Percentiles rank a stretch among this genome's conserved stretches.
These are phyloP conservation scores for Panus rudis DNA, from an alignment of 768 basidiomycete species.

Conservation along the genomic window DNA sequence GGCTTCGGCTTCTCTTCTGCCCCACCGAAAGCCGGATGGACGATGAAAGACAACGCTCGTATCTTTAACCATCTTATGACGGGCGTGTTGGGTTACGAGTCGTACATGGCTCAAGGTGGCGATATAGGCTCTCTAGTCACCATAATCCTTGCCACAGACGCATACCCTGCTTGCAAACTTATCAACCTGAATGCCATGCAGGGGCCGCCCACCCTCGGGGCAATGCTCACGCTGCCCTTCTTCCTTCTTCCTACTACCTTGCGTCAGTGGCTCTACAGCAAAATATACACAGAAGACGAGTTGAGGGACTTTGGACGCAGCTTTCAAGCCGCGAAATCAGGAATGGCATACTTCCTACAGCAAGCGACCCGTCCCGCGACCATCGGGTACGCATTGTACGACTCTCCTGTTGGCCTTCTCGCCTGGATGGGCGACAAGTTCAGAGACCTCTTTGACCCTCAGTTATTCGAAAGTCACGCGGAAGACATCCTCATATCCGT, in stretches of 20 bases:
- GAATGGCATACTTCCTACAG: conserved; percentile 8
- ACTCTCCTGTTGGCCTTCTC: conserved; percentile 21
- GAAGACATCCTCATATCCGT: conserved; percentile 16
- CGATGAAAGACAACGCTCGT: conserved; percentile 18
- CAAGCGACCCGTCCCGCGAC: conserved; percentile 15
- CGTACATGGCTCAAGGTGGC: conserved; percentile 17
- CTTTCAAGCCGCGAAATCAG: not conserved
- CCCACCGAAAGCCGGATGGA: conserved; percentile 19
- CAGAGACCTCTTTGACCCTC: conserved; percentile 10
- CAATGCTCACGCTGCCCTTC: conserved; percentile 8
- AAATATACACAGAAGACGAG: conserved; percentile 9
- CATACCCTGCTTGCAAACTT: conserved; percentile 5
- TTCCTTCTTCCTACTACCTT: conserved; percentile 7
- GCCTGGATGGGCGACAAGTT: conserved; percentile 20
- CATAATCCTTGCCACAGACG: not conserved
- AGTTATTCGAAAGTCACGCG: conserved; percentile 3
- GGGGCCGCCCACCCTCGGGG: conserved; percentile 5
- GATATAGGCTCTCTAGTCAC: conserved; percentile 16
- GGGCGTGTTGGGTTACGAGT: conserved; percentile 18
- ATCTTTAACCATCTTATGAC: conserved; percentile 22
- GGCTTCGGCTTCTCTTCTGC: conserved; percentile 21
- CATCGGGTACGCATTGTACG: conserved; percentile 20
- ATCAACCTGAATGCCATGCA: conserved; percentile 4
- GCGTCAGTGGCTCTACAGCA: conserved; percentile 10
- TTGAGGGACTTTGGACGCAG: conserved; percentile 4